Conservation (phyloP, 139 green algal genomes). For the Picochlorum sp. region DNA sequence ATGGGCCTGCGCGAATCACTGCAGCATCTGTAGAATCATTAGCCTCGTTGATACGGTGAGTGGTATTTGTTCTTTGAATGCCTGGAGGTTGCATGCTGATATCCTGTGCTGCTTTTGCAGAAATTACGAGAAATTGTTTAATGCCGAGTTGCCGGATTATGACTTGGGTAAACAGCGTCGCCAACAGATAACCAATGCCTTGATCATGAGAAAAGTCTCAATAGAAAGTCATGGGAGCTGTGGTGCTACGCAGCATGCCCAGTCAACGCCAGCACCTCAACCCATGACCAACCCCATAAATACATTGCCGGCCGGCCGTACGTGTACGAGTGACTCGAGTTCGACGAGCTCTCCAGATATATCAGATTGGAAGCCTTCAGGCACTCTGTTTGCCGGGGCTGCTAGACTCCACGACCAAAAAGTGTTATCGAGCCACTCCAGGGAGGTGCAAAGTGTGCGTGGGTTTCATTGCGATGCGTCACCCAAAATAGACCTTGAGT, state of each 20-base stretch:
- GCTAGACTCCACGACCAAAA: too few species aligned
- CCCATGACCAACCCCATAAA: constrained; percentile 20
- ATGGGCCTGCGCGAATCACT: constrained; percentile 5
- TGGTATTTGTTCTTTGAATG: not conserved
- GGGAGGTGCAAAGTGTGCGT: too few species aligned
- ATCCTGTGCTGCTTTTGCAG: constrained; percentile 1
- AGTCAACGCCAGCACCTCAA: not conserved
- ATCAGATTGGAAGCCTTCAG: constrained; percentile 5
- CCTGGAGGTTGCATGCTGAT: too few species aligned
- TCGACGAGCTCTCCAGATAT: not conserved
- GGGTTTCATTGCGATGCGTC: too few species aligned
- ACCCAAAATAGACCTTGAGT: not conserved
- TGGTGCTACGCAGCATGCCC: not conserved
- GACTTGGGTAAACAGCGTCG: not conserved
- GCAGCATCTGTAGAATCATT: constrained; percentile 5
- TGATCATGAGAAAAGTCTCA: not conserved
- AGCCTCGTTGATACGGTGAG: constrained; percentile 3
- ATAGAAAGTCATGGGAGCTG: not conserved
- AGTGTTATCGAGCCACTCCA: too few species aligned
- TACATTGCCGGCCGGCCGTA: constrained; percentile 9
- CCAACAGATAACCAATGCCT: not conserved
- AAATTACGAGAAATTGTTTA: constrained; percentile 4
- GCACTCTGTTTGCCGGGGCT: not conserved
- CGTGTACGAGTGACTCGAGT: not conserved
- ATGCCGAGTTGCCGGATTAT: constrained; percentile 4